These are phyloP conservation scores for Eucalyptus dawsonii DNA, from an alignment of 345 rosid genomes.

Conservation along the genomic window DNA sequence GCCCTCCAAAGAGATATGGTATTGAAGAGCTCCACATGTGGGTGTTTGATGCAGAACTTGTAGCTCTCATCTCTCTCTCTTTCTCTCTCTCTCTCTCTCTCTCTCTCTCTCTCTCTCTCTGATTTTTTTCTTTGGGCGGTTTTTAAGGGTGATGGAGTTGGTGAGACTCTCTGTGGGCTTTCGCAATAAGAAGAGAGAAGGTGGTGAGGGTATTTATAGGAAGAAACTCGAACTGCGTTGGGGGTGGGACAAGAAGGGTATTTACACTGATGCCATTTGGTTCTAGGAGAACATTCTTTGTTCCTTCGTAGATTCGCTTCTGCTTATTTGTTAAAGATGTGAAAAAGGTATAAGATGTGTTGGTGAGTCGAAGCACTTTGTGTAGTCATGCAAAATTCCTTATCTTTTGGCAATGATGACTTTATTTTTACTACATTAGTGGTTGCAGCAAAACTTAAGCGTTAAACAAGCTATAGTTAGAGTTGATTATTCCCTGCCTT, in stretches of 20 bases:
- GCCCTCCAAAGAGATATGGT: conserved; percentile 24
- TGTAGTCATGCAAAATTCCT: background rate
- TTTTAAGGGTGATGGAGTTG: background rate
- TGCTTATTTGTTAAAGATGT: background rate
- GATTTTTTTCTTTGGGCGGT: background rate
- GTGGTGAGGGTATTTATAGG: background rate
- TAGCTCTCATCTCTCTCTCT: background rate
- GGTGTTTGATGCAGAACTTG: background rate
- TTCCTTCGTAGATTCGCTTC: background rate
- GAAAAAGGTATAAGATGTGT: background rate
- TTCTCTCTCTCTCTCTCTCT: no score
- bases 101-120: no score
- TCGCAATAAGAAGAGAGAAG: background rate
- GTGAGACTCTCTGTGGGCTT: background rate
- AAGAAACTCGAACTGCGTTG: background rate
- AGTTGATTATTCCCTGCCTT: background rate
- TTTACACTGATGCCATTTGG: background rate
- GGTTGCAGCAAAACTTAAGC: background rate
- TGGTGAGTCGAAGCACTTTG: background rate
- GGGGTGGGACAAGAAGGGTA: background rate
- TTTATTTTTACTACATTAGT: background rate
- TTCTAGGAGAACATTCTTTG: background rate
- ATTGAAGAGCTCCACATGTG: conserved; percentile 2
- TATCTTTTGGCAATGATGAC: background rate
- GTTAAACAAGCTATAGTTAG: background rate